Conservation (phyloP, 768 basidiomycete species). For the Boletus eberwhitei region DNA sequence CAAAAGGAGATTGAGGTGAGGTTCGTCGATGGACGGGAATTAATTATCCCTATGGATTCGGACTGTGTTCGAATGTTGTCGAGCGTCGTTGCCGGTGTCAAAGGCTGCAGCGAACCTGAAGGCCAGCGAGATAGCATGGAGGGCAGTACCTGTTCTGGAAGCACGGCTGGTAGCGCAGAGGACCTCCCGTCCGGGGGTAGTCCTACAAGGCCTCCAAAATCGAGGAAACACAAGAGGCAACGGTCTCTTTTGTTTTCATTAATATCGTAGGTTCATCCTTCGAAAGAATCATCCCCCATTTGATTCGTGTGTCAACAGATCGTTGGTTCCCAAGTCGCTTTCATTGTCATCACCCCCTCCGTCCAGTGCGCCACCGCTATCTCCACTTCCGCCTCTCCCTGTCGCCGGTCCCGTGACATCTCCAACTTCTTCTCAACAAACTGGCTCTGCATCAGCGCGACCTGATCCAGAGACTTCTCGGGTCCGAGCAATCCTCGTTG, state of each 20-base stretch:
- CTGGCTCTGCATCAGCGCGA: slow-evolving; percentile 5
- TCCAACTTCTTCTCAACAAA: slow-evolving; percentile 22
- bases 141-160: slow-evolving; percentile 23
- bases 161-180: slow-evolving; percentile 17
- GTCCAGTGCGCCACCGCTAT: slow-evolving; percentile 26
- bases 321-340: slow-evolving; percentile 32
- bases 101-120: slow-evolving; percentile 40
- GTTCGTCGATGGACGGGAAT: slow-evolving; percentile 54
- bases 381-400: slow-evolving; percentile 31
- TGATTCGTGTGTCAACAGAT: slow-evolving; percentile 17
- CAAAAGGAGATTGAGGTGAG: slow-evolving; percentile 44
- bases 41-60: slow-evolving; percentile 46
- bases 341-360: slow-evolving; percentile 21
- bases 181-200: slow-evolving; percentile 8
- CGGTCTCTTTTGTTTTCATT: slow-evolving; percentile 69
- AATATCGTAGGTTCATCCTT: slow-evolving; percentile 44
- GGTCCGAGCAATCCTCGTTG: slow-evolving; percentile 66
- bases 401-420: slow-evolving; percentile 25
- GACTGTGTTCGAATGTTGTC: slow-evolving; percentile 46
- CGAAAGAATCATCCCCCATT: not conserved
- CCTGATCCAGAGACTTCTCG: slow-evolving; percentile 43
- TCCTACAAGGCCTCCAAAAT: slow-evolving; percentile 32
- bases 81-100: slow-evolving; percentile 51
- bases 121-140: slow-evolving; percentile 32
- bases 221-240: slow-evolving; percentile 61